Percentiles rank a stretch among this genome's conserved stretches.
phyloP scores from a whole-genome alignment of 2,329 filamentous ascomycete genomes.

The Ophiobolus disseminans region DNA sequence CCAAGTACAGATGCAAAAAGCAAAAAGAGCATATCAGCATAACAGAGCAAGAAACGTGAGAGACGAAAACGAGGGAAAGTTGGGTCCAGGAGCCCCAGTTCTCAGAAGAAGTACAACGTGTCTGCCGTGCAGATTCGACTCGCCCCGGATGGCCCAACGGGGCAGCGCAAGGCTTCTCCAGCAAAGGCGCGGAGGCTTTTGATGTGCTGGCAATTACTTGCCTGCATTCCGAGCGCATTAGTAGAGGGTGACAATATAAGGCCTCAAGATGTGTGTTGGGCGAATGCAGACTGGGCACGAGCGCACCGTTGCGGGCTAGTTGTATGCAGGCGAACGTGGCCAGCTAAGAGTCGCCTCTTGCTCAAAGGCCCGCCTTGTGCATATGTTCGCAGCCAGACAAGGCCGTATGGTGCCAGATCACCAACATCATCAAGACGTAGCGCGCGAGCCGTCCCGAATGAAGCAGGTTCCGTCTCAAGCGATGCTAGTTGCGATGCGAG shows the following conservation, averaged over 20 bases:
- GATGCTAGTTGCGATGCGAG: slow-evolving; percentile 18
- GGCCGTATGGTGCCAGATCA: slow-evolving; percentile 49
- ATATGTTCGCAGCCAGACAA: slow-evolving; percentile 43
- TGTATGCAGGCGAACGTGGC: slow-evolving; percentile 49
- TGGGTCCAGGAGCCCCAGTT: slow-evolving; percentile 38
- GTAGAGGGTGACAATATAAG: slow-evolving; percentile 48
- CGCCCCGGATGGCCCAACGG: slow-evolving; percentile 27
- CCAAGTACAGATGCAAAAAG: slow-evolving; percentile 35
- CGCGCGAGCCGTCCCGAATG: slow-evolving; percentile 46
- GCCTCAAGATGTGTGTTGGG: slow-evolving; percentile 46
- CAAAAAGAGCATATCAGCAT: slow-evolving; percentile 39
- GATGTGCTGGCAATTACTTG: slow-evolving; percentile 50
- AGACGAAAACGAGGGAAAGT: slow-evolving; percentile 32
- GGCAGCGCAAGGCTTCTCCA: slow-evolving; percentile 40
- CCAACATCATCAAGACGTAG: slow-evolving; percentile 32
- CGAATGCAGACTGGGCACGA: slow-evolving; percentile 49
- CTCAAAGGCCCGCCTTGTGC: slow-evolving; percentile 34
- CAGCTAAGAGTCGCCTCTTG: slow-evolving; percentile 45
- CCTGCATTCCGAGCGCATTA: slow-evolving; percentile 49
- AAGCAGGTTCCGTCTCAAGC: slow-evolving; percentile 20
- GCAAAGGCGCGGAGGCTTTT: slow-evolving; percentile 40
- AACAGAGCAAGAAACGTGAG: slow-evolving; percentile 32
- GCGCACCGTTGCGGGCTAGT: slow-evolving; percentile 45
- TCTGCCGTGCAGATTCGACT: slow-evolving; percentile 23
- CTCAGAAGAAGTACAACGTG: slow-evolving; percentile 44